Conservation (phyloP, 2,329 filamentous ascomycete genomes). For the Claviceps africana region DNA sequence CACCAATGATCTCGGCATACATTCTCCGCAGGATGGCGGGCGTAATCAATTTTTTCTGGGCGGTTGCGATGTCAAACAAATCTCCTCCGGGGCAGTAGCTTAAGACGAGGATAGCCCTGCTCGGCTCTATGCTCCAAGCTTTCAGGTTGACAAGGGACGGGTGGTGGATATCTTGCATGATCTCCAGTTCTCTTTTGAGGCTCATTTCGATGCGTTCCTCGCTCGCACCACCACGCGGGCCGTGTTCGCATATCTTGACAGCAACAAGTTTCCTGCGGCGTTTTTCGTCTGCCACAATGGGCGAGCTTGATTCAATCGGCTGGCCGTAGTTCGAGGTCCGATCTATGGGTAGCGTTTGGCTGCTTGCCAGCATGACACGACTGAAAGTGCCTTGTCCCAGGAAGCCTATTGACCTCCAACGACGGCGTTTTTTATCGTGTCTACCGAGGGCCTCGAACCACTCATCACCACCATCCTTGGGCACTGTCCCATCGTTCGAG, state of each 20-base stretch:
- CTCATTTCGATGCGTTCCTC: constrained; percentile 89
- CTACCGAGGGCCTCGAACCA: constrained; percentile 58
- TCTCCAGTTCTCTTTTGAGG: constrained; percentile 86
- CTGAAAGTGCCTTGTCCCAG: constrained; percentile 94
- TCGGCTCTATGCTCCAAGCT: constrained; percentile 76
- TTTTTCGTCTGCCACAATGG: constrained; percentile 18
- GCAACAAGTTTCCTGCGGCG: constrained; percentile 75
- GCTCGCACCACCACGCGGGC: constrained; percentile 81
- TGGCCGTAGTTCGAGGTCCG: constrained; percentile 12
- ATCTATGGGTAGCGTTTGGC: constrained; percentile 45
- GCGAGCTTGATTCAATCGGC: constrained; percentile 19
- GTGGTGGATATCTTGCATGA: constrained; percentile 76
- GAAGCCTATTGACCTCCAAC: constrained; percentile 66
- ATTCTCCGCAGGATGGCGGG: constrained; percentile 64
- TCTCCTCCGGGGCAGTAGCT: constrained; percentile 91
- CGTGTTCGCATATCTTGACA: constrained; percentile 90
- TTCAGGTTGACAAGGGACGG: constrained; percentile 84
- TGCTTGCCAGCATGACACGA: constrained; percentile 81
- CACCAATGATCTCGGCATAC: constrained; percentile 77
- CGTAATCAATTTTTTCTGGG: constrained; percentile 52
- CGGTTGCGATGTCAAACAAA: constrained; percentile 79
- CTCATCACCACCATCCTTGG: constrained; percentile 34
- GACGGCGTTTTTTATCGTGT: constrained; percentile 52
- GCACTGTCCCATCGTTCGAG: constrained; percentile 25
- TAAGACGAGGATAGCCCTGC: constrained; percentile 70